Evolutionary conservation across 2,329 filamentous ascomycete genomes (phyloP).

Genomic region (Phaeosphaeriaceae sp.): DNA sequence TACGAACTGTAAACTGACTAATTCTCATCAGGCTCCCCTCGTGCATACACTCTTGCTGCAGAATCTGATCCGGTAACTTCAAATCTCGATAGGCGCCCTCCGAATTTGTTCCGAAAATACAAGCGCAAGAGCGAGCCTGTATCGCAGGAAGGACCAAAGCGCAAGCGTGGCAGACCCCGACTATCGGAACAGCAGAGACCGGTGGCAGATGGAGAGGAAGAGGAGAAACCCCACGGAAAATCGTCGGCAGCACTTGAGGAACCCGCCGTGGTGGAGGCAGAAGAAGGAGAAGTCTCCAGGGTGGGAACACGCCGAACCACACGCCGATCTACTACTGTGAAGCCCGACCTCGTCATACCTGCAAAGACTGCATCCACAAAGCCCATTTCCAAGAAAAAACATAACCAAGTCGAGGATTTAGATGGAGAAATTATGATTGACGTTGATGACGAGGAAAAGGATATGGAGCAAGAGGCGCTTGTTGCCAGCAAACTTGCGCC

Average conservation of each 20-base stretch:
- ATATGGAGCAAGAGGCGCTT: too few relatives aligned
- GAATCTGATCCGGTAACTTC: conserved; percentile 25
- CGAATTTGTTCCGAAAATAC: conserved; percentile 8
- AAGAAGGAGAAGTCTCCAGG: conserved; percentile 2
- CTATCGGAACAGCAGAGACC: conserved; percentile 11
- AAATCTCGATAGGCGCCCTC: conserved; percentile 29
- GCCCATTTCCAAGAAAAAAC: neutral
- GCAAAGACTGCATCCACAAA: neutral
- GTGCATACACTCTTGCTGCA: conserved; percentile 21
- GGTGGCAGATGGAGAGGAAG: neutral
- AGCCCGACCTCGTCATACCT: neutral
- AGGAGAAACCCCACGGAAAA: too few relatives aligned
- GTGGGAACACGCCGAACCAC: conserved; percentile 21
- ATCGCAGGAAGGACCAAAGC: conserved; percentile 4
- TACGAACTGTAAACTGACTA: neutral
- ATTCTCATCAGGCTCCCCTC: neutral
- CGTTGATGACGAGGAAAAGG: neutral
- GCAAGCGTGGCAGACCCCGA: conserved; percentile 23
- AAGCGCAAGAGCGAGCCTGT: conserved; percentile 28
- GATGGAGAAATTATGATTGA: neutral
- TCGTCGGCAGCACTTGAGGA: too few relatives aligned
- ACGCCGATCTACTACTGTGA: conserved; percentile 12
- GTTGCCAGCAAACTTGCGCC: too few relatives aligned
- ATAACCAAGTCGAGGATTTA: neutral
- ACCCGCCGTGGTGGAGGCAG: too few relatives aligned